Percentiles rank a stretch among this genome's conserved stretches.
phyloP scores from a whole-genome alignment of 371 early-diverging fungal species.

The Mucor saturninus region DNA sequence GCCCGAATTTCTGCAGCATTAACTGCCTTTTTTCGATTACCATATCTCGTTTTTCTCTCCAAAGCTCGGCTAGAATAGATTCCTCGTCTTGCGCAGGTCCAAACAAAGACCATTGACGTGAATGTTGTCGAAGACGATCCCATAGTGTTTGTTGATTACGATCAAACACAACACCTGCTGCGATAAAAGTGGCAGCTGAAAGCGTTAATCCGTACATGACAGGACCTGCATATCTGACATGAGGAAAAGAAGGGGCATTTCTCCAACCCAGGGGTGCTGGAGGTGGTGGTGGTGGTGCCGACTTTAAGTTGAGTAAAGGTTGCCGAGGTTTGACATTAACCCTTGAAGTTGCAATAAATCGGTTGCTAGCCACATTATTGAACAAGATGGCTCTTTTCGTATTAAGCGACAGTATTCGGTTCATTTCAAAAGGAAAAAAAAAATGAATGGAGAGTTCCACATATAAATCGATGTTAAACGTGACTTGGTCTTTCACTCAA shows the following conservation, averaged over 20 bases:
- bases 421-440: background rate
- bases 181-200: constrained; percentile 19
- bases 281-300: background rate
- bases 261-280: background rate
- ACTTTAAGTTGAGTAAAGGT: background rate
- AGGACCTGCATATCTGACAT: constrained; percentile 25
- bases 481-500: background rate
- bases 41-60: constrained; percentile 22
- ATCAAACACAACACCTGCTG: constrained; percentile 23
- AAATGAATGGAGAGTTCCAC: background rate
- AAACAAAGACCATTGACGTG: constrained; percentile 12
- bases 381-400: background rate
- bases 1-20: constrained; percentile 14
- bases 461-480: background rate
- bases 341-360: constrained; percentile 1
- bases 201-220: constrained; percentile 20
- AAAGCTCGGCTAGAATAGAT: constrained; percentile 7
- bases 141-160: constrained; percentile 25
- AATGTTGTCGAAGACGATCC: constrained; percentile 13
- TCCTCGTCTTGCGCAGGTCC: constrained; percentile 16
- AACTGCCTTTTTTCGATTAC: constrained; percentile 18
- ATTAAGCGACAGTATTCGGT: background rate
- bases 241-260: constrained; percentile 7
- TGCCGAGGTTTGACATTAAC: constrained; percentile 1
- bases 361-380: background rate